phyloP scores from a whole-genome alignment of 768 basidiomycete genomes.

The Pleurotus giganteus region DNA sequence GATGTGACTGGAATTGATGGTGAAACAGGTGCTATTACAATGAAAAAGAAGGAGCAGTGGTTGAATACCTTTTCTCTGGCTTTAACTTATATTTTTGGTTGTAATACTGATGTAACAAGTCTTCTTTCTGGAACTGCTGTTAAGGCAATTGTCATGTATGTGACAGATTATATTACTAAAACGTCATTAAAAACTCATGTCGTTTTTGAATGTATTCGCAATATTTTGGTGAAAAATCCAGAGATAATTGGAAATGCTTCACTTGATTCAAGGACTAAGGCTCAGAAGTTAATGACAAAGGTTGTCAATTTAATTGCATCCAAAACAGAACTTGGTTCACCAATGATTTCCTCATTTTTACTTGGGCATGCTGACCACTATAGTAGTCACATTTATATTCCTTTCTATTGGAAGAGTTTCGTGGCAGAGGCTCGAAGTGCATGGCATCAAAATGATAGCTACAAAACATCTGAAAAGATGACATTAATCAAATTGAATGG shows the following conservation, averaged over 20 bases:
- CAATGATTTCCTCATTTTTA: conserved; percentile 27
- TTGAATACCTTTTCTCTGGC: not conserved
- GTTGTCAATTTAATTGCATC: conserved; percentile 34
- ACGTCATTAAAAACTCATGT: conserved; percentile 32
- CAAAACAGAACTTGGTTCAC: conserved; percentile 34
- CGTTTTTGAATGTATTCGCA: conserved; percentile 30
- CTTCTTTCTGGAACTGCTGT: conserved; percentile 34
- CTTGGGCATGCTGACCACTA: conserved; percentile 37
- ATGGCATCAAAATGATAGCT: conserved; percentile 14
- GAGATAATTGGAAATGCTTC: conserved; percentile 19
- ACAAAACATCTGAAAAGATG: conserved; percentile 18
- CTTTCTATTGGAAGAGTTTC: conserved; percentile 31
- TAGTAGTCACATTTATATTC: conserved; percentile 30
- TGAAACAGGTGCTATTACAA: not conserved
- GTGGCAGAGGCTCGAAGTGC: conserved; percentile 19
- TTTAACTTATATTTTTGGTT: conserved; percentile 1
- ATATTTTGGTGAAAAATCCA: conserved; percentile 22
- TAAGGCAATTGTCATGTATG: conserved; percentile 12
- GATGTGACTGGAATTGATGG: not conserved
- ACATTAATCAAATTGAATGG: conserved; percentile 15
- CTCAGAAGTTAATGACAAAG: conserved; percentile 29
- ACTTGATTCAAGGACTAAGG: conserved; percentile 16
- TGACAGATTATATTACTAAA: conserved; percentile 31
- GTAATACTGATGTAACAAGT: conserved; percentile 32
- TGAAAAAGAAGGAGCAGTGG: conserved; percentile 5